Percentiles rank a stretch among this genome's conserved stretches.
These are phyloP conservation scores for Capsicum rhomboideum DNA, from an alignment of 257 asterid species.

Conservation along the genomic window DNA sequence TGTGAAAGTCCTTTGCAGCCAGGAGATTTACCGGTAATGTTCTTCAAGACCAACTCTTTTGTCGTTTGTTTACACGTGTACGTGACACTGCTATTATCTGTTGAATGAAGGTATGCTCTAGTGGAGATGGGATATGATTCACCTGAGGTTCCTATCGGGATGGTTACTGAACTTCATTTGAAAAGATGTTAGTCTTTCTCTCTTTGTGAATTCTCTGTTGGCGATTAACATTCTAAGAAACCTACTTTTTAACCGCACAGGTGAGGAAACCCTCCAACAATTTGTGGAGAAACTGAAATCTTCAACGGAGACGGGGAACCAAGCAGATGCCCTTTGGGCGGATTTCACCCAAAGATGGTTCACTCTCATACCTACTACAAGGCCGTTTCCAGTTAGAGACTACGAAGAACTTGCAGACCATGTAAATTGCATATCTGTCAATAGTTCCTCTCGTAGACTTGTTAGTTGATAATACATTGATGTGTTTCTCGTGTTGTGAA, in stretches of 20 bases:
- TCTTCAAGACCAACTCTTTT: not conserved
- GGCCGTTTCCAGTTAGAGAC: slow-evolving; percentile 50
- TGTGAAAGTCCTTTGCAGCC: slow-evolving; percentile 72
- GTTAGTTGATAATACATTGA: not conserved
- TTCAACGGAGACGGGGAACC: slow-evolving; percentile 13
- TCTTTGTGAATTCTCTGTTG: not conserved
- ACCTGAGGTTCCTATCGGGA: slow-evolving; percentile 79
- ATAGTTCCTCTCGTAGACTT: not conserved
- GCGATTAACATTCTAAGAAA: not conserved
- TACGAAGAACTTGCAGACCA: slow-evolving; percentile 59
- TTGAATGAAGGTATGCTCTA: slow-evolving; percentile 57
- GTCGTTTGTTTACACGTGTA: not conserved
- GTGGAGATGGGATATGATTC: slow-evolving; percentile 79
- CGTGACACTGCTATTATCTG: not conserved
- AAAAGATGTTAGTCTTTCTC: slow-evolving; percentile 40
- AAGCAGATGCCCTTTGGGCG: slow-evolving; percentile 35
- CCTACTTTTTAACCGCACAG: slow-evolving; percentile 17
- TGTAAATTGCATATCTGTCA: slow-evolving; percentile 26
- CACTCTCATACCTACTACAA: slow-evolving; percentile 64
- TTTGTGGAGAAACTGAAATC: slow-evolving; percentile 25
- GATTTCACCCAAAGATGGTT: slow-evolving; percentile 72
- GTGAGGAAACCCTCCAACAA: slow-evolving; percentile 43
- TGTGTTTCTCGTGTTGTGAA: not conserved
- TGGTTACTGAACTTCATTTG: slow-evolving; percentile 57
- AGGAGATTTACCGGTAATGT: slow-evolving; percentile 66